Conservation (phyloP, 2,329 filamentous ascomycete genomes). For the Rhinocladiella similis region DNA sequence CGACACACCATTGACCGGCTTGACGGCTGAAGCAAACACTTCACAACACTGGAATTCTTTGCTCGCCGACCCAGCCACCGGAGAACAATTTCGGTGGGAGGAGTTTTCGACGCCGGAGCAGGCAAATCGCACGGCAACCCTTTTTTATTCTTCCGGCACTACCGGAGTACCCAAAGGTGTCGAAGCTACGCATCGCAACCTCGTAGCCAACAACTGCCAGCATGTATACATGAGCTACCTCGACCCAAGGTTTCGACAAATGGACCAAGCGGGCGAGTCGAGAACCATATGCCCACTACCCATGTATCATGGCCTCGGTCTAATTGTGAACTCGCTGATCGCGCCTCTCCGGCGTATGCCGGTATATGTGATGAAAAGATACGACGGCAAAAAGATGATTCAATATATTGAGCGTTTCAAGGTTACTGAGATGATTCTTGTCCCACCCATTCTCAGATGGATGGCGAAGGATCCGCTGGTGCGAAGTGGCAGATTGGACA, state of each 20-base stretch:
- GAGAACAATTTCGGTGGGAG: conserved; percentile 41
- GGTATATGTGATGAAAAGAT: conserved; percentile 56
- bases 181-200: conserved; percentile 50
- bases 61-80: conserved; percentile 45
- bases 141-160: conserved; percentile 55
- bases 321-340: conserved; percentile 12
- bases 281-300: conserved; percentile 7
- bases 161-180: conserved; percentile 55
- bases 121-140: conserved; percentile 47
- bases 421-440: conserved; percentile 51
- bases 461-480: conserved; percentile 36
- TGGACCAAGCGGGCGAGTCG: not conserved
- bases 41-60: conserved; percentile 21
- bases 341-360: conserved; percentile 70
- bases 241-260: not conserved
- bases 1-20: not conserved
- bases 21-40: not conserved
- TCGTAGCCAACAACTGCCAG: conserved; percentile 45
- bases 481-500: conserved; percentile 57
- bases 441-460: conserved; percentile 47
- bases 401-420: conserved; percentile 41
- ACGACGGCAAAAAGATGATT: conserved; percentile 39
- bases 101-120: not conserved
- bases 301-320: conserved; percentile 17
- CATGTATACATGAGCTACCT: conserved; percentile 38